phyloP scores from a whole-genome alignment of 139 green algal genomes.

The Chlamydomonas sp. region DNA sequence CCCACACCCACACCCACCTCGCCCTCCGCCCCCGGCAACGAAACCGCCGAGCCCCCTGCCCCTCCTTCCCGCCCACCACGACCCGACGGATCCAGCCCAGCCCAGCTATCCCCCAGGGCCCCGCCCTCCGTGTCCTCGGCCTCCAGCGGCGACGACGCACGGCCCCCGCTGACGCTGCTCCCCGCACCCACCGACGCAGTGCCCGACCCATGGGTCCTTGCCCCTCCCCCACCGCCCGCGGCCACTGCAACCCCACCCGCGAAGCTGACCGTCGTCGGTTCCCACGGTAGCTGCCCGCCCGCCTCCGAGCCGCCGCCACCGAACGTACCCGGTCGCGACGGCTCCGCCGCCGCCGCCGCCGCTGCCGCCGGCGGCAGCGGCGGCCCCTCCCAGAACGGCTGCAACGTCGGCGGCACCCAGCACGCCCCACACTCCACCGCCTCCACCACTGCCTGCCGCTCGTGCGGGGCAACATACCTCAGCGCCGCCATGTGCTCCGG shows the following conservation, averaged over 20 bases:
- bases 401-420: slow-evolving; percentile 38
- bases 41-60: not conserved
- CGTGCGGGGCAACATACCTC: slow-evolving; percentile 41
- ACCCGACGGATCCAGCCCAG: too few relatives aligned
- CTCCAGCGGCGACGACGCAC: too few relatives aligned
- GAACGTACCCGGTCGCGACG: not conserved
- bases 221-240: too few relatives aligned
- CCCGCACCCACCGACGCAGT: too few relatives aligned
- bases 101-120: too few relatives aligned
- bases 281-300: not conserved
- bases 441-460: slow-evolving; percentile 9
- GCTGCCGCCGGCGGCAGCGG: not conserved
- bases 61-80: too few relatives aligned
- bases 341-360: not conserved
- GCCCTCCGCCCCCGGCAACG: not conserved
- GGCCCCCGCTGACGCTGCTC: too few relatives aligned
- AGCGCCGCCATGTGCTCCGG: slow-evolving; percentile 27
- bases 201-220: too few relatives aligned
- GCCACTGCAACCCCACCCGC: too few relatives aligned
- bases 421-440: slow-evolving; percentile 30
- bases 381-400: slow-evolving; percentile 32
- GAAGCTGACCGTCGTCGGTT: not conserved
- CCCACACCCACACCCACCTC: not conserved
- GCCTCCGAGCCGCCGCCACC: not conserved
- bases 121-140: too few relatives aligned